Evolutionary conservation across 805 yeast genomes (phyloP).

Genomic region (Ogataea siamensis): DNA sequence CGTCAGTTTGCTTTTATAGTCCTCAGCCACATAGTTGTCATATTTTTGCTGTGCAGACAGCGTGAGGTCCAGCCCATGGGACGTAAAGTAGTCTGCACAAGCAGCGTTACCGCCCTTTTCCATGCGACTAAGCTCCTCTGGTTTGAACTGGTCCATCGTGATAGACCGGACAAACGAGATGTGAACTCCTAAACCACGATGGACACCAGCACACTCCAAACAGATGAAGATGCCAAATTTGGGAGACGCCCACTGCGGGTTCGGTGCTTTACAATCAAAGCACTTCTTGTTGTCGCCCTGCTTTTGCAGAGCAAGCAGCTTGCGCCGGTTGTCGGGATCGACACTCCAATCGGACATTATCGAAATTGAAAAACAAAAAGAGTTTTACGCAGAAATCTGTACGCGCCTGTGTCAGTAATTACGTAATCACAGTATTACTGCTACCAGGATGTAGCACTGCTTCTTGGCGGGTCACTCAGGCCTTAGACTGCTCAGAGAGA

Average conservation of each 20-base stretch:
- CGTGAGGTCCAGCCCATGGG: constrained; percentile 65
- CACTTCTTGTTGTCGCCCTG: constrained; percentile 82
- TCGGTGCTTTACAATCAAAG: constrained; percentile 91
- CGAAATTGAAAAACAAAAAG: constrained; percentile 1
- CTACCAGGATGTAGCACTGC: no score
- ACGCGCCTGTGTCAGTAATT: no score
- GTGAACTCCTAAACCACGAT: constrained; percentile 94
- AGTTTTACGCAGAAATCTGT: neutral
- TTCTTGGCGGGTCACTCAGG: no score
- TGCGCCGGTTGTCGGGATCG: constrained; percentile 89
- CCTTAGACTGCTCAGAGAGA: no score
- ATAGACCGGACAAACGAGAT: constrained; percentile 94
- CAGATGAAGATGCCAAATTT: constrained; percentile 97
- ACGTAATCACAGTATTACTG: no score
- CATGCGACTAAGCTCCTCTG: constrained; percentile 87
- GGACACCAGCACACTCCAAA: constrained; percentile 96
- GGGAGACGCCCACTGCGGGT: constrained; percentile 99
- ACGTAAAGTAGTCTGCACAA: constrained; percentile 63
- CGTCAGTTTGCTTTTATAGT: constrained; percentile 79
- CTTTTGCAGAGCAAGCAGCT: constrained; percentile 73
- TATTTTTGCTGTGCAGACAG: constrained; percentile 74
- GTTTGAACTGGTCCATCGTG: constrained; percentile 98
- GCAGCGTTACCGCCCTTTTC: constrained; percentile 89
- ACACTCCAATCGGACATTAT: constrained; percentile 76
- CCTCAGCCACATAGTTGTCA: constrained; percentile 90